A percentile compares a stretch with the other conserved stretches of the same genome.
Evolutionary conservation across 169 alveolate species (phyloP).

Genomic region (Plasmodium cynomolgi): DNA sequence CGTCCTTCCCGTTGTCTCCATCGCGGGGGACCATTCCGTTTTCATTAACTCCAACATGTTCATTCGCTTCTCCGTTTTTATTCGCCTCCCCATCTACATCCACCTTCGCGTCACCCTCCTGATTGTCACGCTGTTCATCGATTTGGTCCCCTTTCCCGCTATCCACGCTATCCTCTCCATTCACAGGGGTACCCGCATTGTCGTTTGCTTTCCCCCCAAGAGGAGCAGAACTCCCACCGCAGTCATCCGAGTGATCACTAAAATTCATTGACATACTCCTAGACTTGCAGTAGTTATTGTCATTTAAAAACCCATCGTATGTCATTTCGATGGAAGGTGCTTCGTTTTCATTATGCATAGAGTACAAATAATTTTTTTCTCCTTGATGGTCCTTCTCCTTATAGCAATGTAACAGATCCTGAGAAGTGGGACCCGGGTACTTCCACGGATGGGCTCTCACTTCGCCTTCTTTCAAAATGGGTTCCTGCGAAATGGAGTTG

Average conservation of each 20-base stretch:
- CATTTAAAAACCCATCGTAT: constrained; percentile 13
- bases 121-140: not conserved
- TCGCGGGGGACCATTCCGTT: not conserved
- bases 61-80: not conserved
- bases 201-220: not conserved
- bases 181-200: not conserved
- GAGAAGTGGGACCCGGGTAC: not conserved
- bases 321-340: constrained; percentile 22
- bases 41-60: not conserved
- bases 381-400: not conserved
- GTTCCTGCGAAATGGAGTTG: not conserved
- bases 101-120: not conserved
- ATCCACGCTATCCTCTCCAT: not conserved
- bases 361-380: not conserved
- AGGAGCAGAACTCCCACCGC: not conserved
- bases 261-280: constrained; percentile 25
- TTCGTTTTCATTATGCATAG: not conserved
- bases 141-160: not conserved
- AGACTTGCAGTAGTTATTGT: constrained; percentile 8
- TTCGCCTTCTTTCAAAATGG: not conserved
- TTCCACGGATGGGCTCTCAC: not conserved
- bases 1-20: not conserved
- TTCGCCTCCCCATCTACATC: not conserved
- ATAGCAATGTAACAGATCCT: not conserved
- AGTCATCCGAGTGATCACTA: constrained; percentile 18